Conservation (phyloP, 2,329 filamentous ascomycete species). For the Helotiales sp. region DNA sequence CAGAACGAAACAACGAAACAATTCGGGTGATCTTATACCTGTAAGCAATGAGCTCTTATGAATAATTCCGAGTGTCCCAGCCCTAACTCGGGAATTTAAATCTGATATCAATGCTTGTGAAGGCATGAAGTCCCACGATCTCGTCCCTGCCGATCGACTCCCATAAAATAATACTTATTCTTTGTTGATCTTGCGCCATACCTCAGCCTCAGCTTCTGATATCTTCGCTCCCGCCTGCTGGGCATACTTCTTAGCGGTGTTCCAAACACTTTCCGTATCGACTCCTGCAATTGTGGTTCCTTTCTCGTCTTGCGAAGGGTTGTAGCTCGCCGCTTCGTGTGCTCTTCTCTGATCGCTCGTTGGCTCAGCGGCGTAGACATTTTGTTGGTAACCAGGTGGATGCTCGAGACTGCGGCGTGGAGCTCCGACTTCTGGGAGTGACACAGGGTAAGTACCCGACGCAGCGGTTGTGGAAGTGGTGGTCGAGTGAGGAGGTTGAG, state of each 20-base stretch:
- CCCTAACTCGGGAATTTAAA: not conserved
- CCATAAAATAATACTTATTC: constrained; percentile 19
- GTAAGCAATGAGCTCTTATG: not conserved
- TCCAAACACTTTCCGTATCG: constrained; percentile 52
- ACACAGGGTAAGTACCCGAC: constrained; percentile 27
- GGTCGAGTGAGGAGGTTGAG: constrained; percentile 46
- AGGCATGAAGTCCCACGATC: not conserved
- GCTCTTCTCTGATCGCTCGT: constrained; percentile 44
- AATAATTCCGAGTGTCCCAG: not conserved
- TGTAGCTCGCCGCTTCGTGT: constrained; percentile 20
- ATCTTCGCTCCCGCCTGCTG: constrained; percentile 57
- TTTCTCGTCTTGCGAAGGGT: not conserved
- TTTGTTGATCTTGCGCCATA: constrained; percentile 65
- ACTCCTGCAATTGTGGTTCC: constrained; percentile 9
- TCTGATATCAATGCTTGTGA: not conserved
- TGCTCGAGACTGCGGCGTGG: constrained; percentile 32
- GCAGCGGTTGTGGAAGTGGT: constrained; percentile 40
- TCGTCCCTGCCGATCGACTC: constrained; percentile 13
- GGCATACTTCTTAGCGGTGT: constrained; percentile 57
- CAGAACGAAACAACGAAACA: not conserved
- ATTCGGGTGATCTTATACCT: not conserved
- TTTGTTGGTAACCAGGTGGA: constrained; percentile 54
- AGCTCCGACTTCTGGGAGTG: constrained; percentile 15
- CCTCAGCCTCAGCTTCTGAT: constrained; percentile 57
- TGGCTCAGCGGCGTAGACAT: constrained; percentile 52